A percentile compares a stretch with the other conserved stretches of the same genome.
Evolutionary conservation across 345 rosid genomes (phyloP).

Genomic region (Citrus mangshanensis): DNA sequence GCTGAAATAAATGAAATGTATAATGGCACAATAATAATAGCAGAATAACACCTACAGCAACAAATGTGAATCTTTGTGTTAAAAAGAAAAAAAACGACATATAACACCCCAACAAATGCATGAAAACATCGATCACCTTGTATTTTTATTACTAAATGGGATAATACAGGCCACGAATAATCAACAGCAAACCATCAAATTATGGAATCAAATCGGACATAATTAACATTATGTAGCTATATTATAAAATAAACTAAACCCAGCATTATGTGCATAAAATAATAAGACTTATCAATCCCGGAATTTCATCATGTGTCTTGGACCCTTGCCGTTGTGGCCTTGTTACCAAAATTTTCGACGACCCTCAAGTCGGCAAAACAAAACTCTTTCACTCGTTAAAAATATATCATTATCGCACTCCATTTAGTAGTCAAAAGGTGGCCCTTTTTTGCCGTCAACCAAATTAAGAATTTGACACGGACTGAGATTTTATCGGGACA

Average conservation of each 20-base stretch:
- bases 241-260: neutral
- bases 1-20: neutral
- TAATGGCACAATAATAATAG: neutral
- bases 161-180: neutral
- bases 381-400: neutral
- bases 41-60: neutral
- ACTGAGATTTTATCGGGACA: neutral
- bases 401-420: neutral
- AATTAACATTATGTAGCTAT: neutral
- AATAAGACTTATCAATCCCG: neutral
- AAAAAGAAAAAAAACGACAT: neutral
- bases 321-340: constrained; percentile 8
- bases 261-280: neutral
- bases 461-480: neutral
- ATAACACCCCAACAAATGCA: neutral
- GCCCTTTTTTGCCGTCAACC: neutral
- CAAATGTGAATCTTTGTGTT: neutral
- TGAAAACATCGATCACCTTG: neutral
- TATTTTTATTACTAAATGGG: neutral
- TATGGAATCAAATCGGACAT: neutral
- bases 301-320: neutral
- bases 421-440: neutral
- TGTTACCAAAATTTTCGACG: neutral
- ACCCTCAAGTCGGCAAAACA: constrained; percentile 9
- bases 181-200: neutral